Conservation (phyloP, 768 basidiomycete species). For the Russula emetica region DNA sequence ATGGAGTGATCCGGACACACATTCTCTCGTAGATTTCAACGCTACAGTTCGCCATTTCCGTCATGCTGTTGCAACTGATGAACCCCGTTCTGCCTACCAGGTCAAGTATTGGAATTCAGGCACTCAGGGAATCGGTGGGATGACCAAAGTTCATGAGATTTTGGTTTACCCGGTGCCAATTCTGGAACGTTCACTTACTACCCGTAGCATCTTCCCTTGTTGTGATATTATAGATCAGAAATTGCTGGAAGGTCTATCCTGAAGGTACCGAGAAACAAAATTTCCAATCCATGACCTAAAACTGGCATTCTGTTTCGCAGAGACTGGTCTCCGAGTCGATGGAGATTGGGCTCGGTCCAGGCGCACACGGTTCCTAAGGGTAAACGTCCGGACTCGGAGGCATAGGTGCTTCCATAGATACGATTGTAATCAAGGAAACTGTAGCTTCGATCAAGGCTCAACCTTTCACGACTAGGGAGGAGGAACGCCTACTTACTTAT, state of each 20-base stretch:
- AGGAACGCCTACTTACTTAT: neutral
- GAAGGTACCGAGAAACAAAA: conserved; percentile 50
- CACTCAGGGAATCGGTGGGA: conserved; percentile 33
- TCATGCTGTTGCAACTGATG: conserved; percentile 66
- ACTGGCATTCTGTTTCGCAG: conserved; percentile 40
- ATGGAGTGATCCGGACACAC: conserved; percentile 45
- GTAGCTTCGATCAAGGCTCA: neutral
- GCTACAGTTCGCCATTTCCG: conserved; percentile 49
- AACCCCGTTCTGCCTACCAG: conserved; percentile 56
- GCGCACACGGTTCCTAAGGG: neutral
- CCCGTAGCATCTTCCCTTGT: neutral
- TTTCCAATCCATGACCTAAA: conserved; percentile 54
- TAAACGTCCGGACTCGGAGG: neutral
- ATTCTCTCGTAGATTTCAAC: too few relatives aligned
- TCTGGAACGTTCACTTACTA: conserved; percentile 44
- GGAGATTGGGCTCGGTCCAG: conserved; percentile 34
- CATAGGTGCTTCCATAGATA: neutral
- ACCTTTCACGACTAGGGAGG: neutral
- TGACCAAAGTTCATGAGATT: conserved; percentile 66
- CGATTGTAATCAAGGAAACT: neutral
- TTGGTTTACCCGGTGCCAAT: conserved; percentile 77
- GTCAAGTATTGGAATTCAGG: neutral
- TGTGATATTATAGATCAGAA: conserved; percentile 40
- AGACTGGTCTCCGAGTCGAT: conserved; percentile 28
- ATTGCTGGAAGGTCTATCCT: conserved; percentile 67